Base-by-base conservation (phyloP, 345 rosid species). In the Sonneratia alba region DNA sequence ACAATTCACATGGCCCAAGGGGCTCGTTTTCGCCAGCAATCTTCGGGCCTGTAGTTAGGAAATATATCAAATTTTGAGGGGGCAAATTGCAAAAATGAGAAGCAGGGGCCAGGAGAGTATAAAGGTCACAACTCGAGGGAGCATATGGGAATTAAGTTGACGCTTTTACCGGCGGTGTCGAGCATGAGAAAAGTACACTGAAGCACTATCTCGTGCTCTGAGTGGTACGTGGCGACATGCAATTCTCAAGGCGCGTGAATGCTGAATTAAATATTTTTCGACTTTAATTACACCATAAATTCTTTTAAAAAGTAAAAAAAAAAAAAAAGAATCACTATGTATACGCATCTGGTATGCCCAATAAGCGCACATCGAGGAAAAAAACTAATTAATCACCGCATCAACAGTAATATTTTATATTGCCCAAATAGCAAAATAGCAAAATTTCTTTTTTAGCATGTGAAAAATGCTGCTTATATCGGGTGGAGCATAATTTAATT, bases 191-290 rank as follows among this genome's bases (percentile, higher is more conserved):
- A 62, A 62, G 66, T 62, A 62, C 66, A 32, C 63, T 4, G 37
- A 27, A 61, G 66, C 66, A 61, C 66, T 61, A 61, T 61, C 66
- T 62, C 66, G 66, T 62, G 66, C 38, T 62, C 66, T 13, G 38
- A 62, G 18, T 62, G 66, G 66, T 62, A 13, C 66, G 66, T 62
- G 66, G 38, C 38, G 66, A 27, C 66, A 27, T 15, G 38, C 37
- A 34, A 62, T 4, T 6, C 1, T 4, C 36, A 24, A 24, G 32
- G 66, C 66, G 66, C 66, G 66, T 62, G 21, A 14, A 32, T 24
- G 36, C 59, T 18, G 7, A 4, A 53, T 18, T 42, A 42, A 13
- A 57, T 21, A 0, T 7, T 7, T 61, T 61, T 22, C 36, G 5
- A 22, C 0, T 47, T 47, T 47, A 47, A 47, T 9, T 13, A 47